Evolutionary conservation across 306 rosid genomes (phyloP).

Genomic region (Gillenia trifoliata): DNA sequence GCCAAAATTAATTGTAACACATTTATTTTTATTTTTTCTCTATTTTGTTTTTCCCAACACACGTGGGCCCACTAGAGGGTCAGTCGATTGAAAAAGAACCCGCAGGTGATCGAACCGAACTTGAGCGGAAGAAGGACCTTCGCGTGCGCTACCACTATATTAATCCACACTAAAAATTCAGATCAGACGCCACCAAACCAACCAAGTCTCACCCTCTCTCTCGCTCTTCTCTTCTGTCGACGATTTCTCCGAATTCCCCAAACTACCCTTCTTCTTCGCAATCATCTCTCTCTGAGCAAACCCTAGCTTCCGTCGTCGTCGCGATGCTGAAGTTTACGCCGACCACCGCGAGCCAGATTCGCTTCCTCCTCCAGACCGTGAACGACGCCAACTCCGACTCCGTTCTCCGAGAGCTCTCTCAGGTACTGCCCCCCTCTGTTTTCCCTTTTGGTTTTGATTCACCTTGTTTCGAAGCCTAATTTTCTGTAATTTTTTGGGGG

Average conservation of each 20-base stretch:
- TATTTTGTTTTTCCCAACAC: too few species aligned
- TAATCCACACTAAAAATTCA: neutral
- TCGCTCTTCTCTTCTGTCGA: neutral
- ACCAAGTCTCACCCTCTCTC: neutral
- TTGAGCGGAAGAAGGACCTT: too few species aligned
- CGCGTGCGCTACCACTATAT: neutral
- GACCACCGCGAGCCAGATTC: constrained; percentile 70
- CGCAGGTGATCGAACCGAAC: too few species aligned
- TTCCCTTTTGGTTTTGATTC: neutral
- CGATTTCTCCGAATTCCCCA: constrained; percentile 8
- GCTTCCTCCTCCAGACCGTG: constrained; percentile 69
- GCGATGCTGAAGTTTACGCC: constrained; percentile 60
- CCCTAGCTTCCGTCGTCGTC: constrained; percentile 21
- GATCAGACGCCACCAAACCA: constrained; percentile 1
- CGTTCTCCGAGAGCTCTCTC: constrained; percentile 61
- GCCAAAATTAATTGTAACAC: too few species aligned
- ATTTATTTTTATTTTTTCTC: too few species aligned
- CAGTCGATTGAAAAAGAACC: too few species aligned
- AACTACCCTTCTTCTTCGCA: constrained; percentile 1
- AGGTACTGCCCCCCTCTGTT: constrained; percentile 34
- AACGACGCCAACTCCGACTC: constrained; percentile 71
- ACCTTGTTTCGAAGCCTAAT: neutral
- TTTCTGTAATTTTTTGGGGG: neutral
- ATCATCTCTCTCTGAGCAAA: constrained; percentile 7
- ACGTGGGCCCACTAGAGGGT: too few species aligned